These are phyloP conservation scores for Colletotrichum melonis DNA, from an alignment of 2,329 filamentous ascomycete genomes.

Conservation along the genomic window DNA sequence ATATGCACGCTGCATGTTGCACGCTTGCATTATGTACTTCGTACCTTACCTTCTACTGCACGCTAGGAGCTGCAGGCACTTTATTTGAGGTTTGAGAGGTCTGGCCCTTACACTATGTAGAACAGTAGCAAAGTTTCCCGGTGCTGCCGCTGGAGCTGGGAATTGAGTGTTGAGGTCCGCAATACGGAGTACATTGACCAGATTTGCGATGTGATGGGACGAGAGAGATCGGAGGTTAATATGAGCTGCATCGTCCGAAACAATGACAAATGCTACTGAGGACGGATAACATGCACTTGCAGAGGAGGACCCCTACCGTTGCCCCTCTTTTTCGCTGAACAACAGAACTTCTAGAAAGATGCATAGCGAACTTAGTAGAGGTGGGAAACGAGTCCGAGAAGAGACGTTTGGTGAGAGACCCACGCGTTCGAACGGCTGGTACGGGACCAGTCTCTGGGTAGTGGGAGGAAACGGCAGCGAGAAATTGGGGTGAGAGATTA, in stretches of 20 bases:
- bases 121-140: background rate
- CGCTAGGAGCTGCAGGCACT: slow-evolving; percentile 1
- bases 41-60: background rate
- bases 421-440: background rate
- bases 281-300: background rate
- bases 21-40: background rate
- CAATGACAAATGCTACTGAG: background rate
- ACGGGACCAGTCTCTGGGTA: slow-evolving; percentile 3
- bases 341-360: background rate
- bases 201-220: background rate
- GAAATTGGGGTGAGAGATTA: background rate
- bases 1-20: background rate
- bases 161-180: background rate
- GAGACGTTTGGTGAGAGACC: slow-evolving; percentile 6
- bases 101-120: background rate
- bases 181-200: background rate
- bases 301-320: background rate
- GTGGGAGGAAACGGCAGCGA: background rate
- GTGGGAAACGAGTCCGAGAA: background rate
- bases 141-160: background rate
- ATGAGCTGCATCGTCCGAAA: slow-evolving; percentile 10
- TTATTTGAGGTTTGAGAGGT: slow-evolving; percentile 8
- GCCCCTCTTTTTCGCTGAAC: background rate
- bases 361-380: background rate
- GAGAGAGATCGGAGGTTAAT: slow-evolving; percentile 12